Conservation (phyloP, 352 stramenopile genomes). For the Aphanomyces euteiches region DNA sequence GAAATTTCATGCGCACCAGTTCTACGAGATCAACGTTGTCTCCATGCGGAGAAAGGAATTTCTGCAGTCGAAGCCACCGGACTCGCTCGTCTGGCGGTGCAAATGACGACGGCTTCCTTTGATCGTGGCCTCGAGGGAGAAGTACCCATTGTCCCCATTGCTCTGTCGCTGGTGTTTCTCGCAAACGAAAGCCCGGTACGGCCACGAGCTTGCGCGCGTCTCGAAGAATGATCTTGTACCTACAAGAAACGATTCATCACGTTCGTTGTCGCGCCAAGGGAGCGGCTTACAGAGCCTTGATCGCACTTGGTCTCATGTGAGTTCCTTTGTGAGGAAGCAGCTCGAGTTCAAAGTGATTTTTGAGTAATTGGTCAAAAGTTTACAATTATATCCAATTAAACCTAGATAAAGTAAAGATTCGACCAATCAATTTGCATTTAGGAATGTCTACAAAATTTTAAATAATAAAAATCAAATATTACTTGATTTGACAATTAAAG, state of each 20-base stretch:
- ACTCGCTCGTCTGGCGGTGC: constrained; percentile 11
- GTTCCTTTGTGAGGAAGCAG: no score
- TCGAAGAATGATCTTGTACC: constrained; percentile 67
- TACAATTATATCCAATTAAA: no score
- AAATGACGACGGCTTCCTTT: neutral
- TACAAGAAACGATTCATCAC: constrained; percentile 18
- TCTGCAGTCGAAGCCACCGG: constrained; percentile 40
- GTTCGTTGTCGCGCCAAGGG: no score
- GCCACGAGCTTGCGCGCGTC: constrained; percentile 52
- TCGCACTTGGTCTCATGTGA: no score
- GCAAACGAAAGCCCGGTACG: constrained; percentile 59
- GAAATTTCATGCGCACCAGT: constrained; percentile 47
- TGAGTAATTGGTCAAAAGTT: no score
- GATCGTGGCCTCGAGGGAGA: constrained; percentile 29
- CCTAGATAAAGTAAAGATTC: no score
- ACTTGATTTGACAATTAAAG: no score
- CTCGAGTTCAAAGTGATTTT: no score
- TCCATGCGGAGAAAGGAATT: constrained; percentile 42
- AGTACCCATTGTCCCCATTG: constrained; percentile 61
- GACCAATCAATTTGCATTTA: no score
- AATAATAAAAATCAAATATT: no score
- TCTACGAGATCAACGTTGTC: constrained; percentile 37
- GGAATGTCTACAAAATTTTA: no score
- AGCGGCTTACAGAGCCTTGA: no score
- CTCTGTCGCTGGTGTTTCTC: constrained; percentile 49